phyloP scores from a whole-genome alignment of 108 stramenopile species.

The Conticribra guillardii region DNA sequence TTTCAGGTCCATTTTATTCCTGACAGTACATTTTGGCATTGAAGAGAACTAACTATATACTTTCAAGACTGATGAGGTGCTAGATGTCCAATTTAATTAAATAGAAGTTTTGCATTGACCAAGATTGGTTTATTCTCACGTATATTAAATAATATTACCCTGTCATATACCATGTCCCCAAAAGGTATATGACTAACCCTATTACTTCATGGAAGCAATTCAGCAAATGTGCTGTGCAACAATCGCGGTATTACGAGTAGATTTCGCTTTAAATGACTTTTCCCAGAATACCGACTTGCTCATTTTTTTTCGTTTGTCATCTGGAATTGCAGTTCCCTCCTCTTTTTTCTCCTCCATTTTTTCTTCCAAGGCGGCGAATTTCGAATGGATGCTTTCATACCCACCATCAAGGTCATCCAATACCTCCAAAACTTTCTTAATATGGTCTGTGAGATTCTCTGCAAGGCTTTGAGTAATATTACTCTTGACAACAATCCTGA shows the following conservation, averaged over 20 bases:
- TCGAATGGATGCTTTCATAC: constrained; percentile 20
- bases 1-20: too few species aligned
- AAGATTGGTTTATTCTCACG: too few species aligned
- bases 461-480: constrained; percentile 42
- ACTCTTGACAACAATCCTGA: constrained; percentile 48
- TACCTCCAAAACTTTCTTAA: constrained; percentile 12
- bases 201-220: too few species aligned
- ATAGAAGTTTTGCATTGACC: too few species aligned
- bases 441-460: constrained; percentile 27
- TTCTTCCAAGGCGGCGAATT: background rate
- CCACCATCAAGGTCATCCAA: constrained; percentile 18
- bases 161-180: too few species aligned
- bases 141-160: too few species aligned
- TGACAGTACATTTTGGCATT: too few species aligned
- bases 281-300: background rate
- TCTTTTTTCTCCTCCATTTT: constrained; percentile 2
- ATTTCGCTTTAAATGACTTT: background rate
- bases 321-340: constrained; percentile 15
- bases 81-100: too few species aligned
- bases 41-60: too few species aligned
- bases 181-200: too few species aligned
- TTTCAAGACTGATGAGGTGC: too few species aligned
- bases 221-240: background rate
- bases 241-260: background rate
- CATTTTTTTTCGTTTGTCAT: background rate